Conservation (phyloP, 2,329 filamentous ascomycete genomes). For the Akanthomyces uredinophilus region DNA sequence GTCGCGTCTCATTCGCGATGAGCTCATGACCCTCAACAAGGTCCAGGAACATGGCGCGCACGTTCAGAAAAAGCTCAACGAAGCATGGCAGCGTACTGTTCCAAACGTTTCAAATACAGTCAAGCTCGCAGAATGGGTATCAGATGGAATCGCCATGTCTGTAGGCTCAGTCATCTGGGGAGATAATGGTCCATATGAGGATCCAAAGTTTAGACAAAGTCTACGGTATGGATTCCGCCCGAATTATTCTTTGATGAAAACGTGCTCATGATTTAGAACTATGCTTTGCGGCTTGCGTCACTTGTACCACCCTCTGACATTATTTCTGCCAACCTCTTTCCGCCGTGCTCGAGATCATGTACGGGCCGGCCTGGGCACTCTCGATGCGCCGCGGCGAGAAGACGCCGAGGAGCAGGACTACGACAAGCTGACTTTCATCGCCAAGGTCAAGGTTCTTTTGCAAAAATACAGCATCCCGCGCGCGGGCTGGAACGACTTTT, state of each 20-base stretch:
- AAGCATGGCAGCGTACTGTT: slow-evolving; percentile 4
- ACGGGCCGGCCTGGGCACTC: slow-evolving; percentile 1
- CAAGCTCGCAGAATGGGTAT: slow-evolving; percentile 2
- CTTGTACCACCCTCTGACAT: slow-evolving; percentile 3
- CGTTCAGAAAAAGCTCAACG: slow-evolving; percentile 2
- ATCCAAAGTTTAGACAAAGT: slow-evolving; percentile 3
- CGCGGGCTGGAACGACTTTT: slow-evolving; percentile 10
- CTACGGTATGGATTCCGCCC: background rate
- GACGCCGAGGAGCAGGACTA: background rate
- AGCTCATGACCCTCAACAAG: slow-evolving; percentile 6
- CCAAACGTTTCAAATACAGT: background rate
- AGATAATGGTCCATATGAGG: slow-evolving; percentile 6
- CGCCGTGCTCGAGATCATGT: slow-evolving; percentile 5
- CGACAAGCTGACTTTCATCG: background rate
- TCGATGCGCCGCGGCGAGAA: background rate
- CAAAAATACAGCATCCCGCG: slow-evolving; percentile 4
- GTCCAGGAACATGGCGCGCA: background rate
- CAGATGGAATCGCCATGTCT: slow-evolving; percentile 1
- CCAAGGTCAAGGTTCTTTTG: slow-evolving; percentile 5
- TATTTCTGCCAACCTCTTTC: slow-evolving; percentile 2
- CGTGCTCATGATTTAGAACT: background rate
- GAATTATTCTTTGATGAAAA: background rate
- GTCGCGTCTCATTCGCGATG: slow-evolving; percentile 8
- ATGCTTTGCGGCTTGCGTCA: slow-evolving; percentile 4
- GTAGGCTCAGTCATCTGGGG: slow-evolving; percentile 10